These are phyloP conservation scores for Amanita jacksonii DNA, from an alignment of 768 basidiomycete species.

Conservation along the genomic window DNA sequence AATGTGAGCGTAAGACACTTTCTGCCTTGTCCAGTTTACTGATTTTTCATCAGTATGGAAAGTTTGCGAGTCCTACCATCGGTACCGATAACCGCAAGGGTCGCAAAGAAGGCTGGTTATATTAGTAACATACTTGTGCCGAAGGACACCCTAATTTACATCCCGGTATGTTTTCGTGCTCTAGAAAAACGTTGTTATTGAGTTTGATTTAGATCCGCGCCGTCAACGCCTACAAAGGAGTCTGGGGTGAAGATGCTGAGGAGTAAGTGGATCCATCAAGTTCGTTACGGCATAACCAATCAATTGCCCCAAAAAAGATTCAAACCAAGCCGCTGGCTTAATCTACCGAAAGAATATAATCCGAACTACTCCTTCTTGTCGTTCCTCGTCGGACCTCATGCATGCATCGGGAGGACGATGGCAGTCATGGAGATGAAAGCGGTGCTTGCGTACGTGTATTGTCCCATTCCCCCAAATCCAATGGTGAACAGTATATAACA, in stretches of 20 bases:
- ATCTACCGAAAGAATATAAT: conserved; percentile 26
- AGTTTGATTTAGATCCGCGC: conserved; percentile 32
- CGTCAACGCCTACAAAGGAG: conserved; percentile 37
- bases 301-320: conserved; percentile 27
- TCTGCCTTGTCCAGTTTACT: neutral
- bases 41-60: conserved; percentile 24
- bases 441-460: conserved; percentile 25
- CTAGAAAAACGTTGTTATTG: neutral
- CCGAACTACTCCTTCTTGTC: conserved; percentile 27
- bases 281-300: neutral
- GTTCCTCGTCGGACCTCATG: conserved; percentile 35
- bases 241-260: conserved; percentile 45
- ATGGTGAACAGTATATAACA: conserved; percentile 8
- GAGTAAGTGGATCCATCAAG: conserved; percentile 21
- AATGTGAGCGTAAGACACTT: conserved; percentile 18
- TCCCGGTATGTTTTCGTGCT: conserved; percentile 23
- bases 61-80: conserved; percentile 34
- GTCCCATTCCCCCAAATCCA: neutral
- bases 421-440: conserved; percentile 39
- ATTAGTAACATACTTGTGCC: conserved; percentile 37
- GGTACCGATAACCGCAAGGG: conserved; percentile 30
- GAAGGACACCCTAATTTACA: conserved; percentile 33
- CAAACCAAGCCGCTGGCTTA: conserved; percentile 36
- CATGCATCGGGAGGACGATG: conserved; percentile 40
- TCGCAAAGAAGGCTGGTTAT: conserved; percentile 27